Evolutionary conservation across 306 rosid species (phyloP).

Genomic region (Casuarina cunninghamiana): DNA sequence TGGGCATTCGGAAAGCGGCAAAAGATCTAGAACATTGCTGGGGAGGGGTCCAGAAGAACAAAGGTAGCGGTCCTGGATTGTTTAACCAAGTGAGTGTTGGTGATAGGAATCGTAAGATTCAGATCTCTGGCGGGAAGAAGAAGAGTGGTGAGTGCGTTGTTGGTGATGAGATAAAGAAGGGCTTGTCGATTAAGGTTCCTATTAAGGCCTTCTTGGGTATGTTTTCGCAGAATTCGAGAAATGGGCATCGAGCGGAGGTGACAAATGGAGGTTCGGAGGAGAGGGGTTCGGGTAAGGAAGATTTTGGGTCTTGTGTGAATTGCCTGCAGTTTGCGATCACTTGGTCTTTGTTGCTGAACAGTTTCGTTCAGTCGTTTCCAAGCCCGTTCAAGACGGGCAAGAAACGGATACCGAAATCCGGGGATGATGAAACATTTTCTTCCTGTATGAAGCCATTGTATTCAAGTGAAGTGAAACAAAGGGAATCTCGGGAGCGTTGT

Average conservation of each 20-base stretch:
- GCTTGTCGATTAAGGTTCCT: slow-evolving; percentile 65
- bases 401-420: slow-evolving; percentile 63
- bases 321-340: slow-evolving; percentile 79
- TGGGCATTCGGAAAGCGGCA: slow-evolving; percentile 74
- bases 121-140: slow-evolving; percentile 67
- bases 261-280: slow-evolving; percentile 27
- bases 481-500: slow-evolving; percentile 45
- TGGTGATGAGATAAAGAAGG: slow-evolving; percentile 57
- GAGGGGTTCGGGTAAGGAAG: slow-evolving; percentile 48
- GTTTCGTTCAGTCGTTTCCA: slow-evolving; percentile 78
- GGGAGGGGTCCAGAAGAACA: slow-evolving; percentile 52
- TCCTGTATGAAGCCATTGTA: slow-evolving; percentile 47
- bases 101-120: slow-evolving; percentile 45
- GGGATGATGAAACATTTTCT: slow-evolving; percentile 51
- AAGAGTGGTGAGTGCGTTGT: slow-evolving; percentile 39
- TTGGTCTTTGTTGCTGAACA: slow-evolving; percentile 75
- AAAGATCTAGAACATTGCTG: slow-evolving; percentile 87
- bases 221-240: slow-evolving; percentile 56
- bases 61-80: slow-evolving; percentile 44
- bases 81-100: slow-evolving; percentile 48
- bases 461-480: slow-evolving; percentile 57
- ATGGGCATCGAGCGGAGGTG: slow-evolving; percentile 44
- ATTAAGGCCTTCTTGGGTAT: slow-evolving; percentile 65
- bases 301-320: slow-evolving; percentile 59
- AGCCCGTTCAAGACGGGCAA: slow-evolving; percentile 71